Base-by-base conservation (phyloP, 2,329 filamentous ascomycete genomes). In the Cladosporium phlei region DNA sequence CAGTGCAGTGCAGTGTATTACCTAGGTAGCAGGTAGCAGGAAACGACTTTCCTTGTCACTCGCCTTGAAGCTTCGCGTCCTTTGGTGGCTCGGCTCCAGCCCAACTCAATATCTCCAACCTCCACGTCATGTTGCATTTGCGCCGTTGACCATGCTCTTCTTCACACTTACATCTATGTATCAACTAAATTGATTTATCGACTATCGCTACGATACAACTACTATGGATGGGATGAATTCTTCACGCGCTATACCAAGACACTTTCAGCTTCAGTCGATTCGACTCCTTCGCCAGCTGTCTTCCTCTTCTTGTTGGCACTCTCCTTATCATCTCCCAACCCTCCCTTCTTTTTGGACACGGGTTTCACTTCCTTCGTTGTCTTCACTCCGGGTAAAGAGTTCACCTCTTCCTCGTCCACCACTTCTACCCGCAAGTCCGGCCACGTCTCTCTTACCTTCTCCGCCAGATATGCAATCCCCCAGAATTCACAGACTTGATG, bases 391-490 rank as follows among this genome's bases (percentile, higher is more conserved):
- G 19, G 16, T 9, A 16, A 16, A 9, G 16, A 16, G 12, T 14
- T 22, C 8, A 28, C 35, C 27, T 47, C 44, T 14, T 32, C 34
- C 20, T 47, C 44, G 20, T 47, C 44, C 5, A 47, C 34, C 5
- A 38, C 44, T 16, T 19, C 24, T 14, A 47, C 34, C 2, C 33
- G 19, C 21, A 47, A 16, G 25, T 35, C 44, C 10, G 44, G 44
- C 34, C 34, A 47, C 11, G 3, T 19, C 29, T 38, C 37, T 25
- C 35, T 39, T n/a, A 33, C 29, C 35, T n/a, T 38, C 21, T 11
- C 34, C n/a, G 44, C 44, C 27, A 47, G 27, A 20, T 25, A 39
- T 9, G 21, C 27, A n/a, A 47, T 39, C 9, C 44, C 44, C 44
- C 44, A 47, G 3, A 25, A 27, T 20, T 47, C 44, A 27, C 44